Conservation (phyloP, 2,329 filamentous ascomycete genomes). For the Lachnellula hyalina region DNA sequence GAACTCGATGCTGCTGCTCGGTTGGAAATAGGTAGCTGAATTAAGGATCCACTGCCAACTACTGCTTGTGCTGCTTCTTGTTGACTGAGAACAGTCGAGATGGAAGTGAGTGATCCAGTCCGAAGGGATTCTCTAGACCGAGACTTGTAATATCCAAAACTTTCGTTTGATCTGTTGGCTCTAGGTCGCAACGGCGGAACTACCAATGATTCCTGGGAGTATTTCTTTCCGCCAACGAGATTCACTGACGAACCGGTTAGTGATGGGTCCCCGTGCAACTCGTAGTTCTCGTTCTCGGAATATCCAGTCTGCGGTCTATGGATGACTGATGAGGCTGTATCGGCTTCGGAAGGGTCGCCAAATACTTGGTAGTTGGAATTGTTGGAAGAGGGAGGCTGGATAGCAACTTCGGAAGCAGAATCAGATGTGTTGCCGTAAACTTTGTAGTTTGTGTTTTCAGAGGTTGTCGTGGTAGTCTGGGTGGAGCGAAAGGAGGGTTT, state of each 20-base stretch:
- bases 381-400: conserved; percentile 20
- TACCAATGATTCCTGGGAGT: conserved; percentile 56
- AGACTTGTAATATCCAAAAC: conserved; percentile 43
- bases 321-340: conserved; percentile 14
- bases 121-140: conserved; percentile 50
- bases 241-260: conserved; percentile 35
- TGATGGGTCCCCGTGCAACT: conserved; percentile 44
- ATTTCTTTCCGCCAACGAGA: conserved; percentile 34
- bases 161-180: conserved; percentile 44
- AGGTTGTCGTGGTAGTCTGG: conserved; percentile 26
- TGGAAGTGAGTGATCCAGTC: conserved; percentile 49
- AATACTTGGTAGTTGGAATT: conserved; percentile 46
- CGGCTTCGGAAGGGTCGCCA: conserved; percentile 41
- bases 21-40: conserved; percentile 22
- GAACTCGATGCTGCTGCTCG: conserved; percentile 26
- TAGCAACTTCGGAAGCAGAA: conserved; percentile 18
- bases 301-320: conserved; percentile 25
- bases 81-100: conserved; percentile 45
- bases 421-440: conserved; percentile 22
- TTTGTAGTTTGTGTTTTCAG: conserved; percentile 32
- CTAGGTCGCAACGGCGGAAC: conserved; percentile 50
- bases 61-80: conserved; percentile 27
- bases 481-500: conserved; percentile 31
- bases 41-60: conserved; percentile 25
- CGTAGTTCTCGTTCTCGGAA: conserved; percentile 43